Evolutionary conservation across 352 stramenopile genomes (phyloP).

Genomic region (Globisporangium apiculatum): DNA sequence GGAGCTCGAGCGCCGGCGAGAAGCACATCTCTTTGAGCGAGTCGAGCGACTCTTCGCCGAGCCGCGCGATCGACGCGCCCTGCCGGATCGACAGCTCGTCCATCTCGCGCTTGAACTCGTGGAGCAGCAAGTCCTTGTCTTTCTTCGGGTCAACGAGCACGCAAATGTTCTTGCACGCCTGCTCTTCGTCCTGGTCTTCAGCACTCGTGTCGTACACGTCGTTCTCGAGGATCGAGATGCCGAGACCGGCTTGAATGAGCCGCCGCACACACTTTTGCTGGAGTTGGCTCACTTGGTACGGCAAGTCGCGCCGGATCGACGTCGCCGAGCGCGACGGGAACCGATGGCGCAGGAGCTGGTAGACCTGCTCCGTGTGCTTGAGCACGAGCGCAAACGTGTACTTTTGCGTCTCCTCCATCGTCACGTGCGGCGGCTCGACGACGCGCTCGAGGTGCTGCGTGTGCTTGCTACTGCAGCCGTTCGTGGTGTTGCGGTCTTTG

Average conservation of each 20-base stretch:
- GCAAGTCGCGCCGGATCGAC: constrained; percentile 62
- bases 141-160: constrained; percentile 82
- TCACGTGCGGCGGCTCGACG: constrained; percentile 49
- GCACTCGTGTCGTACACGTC: constrained; percentile 40
- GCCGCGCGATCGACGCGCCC: constrained; percentile 47
- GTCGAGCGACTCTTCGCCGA: constrained; percentile 75
- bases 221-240: constrained; percentile 71
- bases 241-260: constrained; percentile 72
- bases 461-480: constrained; percentile 13
- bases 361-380: constrained; percentile 76
- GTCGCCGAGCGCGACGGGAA: constrained; percentile 65
- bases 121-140: constrained; percentile 66
- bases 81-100: constrained; percentile 79
- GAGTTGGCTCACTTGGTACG: constrained; percentile 57
- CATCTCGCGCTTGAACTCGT: constrained; percentile 86
- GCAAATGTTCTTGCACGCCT: constrained; percentile 63
- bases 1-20: constrained; percentile 74
- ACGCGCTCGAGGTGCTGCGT: constrained; percentile 22
- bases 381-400: constrained; percentile 87
- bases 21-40: constrained; percentile 82
- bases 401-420: constrained; percentile 82
- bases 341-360: constrained; percentile 45
- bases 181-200: constrained; percentile 33
- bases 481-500: constrained; percentile 3
- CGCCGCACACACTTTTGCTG: constrained; percentile 80